Base-by-base conservation (phyloP, 2,329 filamentous ascomycete genomes). In the Paecilomyces dactylethromorphus region DNA sequence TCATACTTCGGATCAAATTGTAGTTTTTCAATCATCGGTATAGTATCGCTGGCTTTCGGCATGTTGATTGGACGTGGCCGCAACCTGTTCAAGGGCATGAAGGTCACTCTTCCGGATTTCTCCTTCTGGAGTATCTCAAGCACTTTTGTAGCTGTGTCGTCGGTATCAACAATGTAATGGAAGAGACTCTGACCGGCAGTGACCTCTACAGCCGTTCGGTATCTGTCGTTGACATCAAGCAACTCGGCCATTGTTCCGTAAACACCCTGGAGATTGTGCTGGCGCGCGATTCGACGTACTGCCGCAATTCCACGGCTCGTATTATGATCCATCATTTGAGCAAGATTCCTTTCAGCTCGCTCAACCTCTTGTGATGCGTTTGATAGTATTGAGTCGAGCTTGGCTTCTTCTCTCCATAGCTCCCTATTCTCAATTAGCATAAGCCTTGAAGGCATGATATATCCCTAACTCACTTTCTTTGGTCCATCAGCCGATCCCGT, bases 161-260 rank as follows among this genome's bases (percentile, higher is more conserved):
- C 91, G 55, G 89, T 93, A 72, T 99, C 93, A 51, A 97, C 93
- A 11, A 99, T 87, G 65, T 96, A 96, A 74, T 99, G 91, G 76
- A 99, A 99, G 8, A 99, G 81, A 71, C 91, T 96, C 63, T 87
- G 88, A 18, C 94, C 94, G 2, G 93, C 94, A 56, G 92, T 94
- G 66, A 96, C 91, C 75, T 99, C 94, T 10, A 95, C 89, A 1
- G 94, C 91, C 11, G 92, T 86, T 61, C 92, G 87, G 75, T 96
- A 97, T 56, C 86, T 84, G 56, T 96, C 91, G 59, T 82, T 85
- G 54, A 96, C 91, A 57, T 92, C 86, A 66, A 97, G 86, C n/a
- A 99, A 83, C 72, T 99, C 95, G 3, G 93, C 92, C 39, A 99
- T 76, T 0, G 92, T 96, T 55, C 95, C 94, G 71, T 96, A 95